Percentiles rank a stretch among this genome's conserved stretches.
phyloP scores from a whole-genome alignment of 1,139 yeast species.

The Saccharomycopsis crataegensis region DNA sequence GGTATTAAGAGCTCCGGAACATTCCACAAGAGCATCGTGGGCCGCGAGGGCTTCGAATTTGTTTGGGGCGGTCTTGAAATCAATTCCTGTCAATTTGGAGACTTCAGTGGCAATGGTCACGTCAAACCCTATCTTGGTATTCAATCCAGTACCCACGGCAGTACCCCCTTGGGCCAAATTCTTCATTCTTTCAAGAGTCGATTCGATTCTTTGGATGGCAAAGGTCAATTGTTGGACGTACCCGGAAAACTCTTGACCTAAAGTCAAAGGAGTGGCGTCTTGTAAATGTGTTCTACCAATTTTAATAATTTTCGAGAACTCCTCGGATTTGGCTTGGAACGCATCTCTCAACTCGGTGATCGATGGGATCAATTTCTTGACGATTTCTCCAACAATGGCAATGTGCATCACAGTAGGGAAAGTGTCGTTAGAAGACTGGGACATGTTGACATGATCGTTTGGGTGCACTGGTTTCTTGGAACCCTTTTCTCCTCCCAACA shows the following conservation, averaged over 20 bases:
- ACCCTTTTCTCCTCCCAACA: constrained; percentile 86
- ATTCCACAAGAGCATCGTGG: constrained; percentile 96
- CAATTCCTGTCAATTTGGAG: constrained; percentile 74
- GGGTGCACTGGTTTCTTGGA: constrained; percentile 95
- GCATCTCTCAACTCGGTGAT: constrained; percentile 71
- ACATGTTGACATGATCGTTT: constrained; percentile 97
- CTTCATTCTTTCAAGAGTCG: constrained; percentile 65
- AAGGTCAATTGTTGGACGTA: constrained; percentile 88
- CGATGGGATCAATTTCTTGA: constrained; percentile 68
- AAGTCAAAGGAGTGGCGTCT: constrained; percentile 96
- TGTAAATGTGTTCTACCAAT: constrained; percentile 98
- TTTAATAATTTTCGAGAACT: constrained; percentile 82
- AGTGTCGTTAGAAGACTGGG: constrained; percentile 96
- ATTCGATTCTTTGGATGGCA: constrained; percentile 82
- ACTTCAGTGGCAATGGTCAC: constrained; percentile 75
- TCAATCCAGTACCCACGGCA: constrained; percentile 97
- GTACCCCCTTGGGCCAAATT: constrained; percentile 98
- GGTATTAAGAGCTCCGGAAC: constrained; percentile 94
- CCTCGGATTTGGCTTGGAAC: constrained; percentile 66
- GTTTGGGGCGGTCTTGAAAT: constrained; percentile 93
- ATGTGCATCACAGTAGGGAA: constrained; percentile 99
- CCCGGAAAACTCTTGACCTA: constrained; percentile 97
- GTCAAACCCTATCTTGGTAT: constrained; percentile 87
- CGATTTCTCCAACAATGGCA: constrained; percentile 90
- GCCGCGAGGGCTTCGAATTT: constrained; percentile 99